A percentile compares a stretch with the other conserved stretches of the same genome.
Conservation (phyloP, 2,329 filamentous ascomycete species). For the Stylonectria norvegica region DNA sequence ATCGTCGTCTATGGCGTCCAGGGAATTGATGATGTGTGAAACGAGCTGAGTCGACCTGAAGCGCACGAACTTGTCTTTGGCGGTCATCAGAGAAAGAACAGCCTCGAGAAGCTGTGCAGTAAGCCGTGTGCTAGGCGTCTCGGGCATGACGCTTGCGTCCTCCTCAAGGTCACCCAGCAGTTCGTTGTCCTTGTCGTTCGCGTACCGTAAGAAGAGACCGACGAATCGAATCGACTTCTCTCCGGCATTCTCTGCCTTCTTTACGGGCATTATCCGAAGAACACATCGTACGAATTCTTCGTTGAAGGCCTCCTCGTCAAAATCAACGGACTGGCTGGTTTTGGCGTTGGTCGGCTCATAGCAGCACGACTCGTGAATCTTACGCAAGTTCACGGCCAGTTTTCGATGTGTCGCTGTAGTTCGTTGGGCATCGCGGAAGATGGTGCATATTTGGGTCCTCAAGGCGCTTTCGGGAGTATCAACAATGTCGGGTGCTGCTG, state of each 20-base stretch:
- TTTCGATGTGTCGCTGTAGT: conserved; percentile 90
- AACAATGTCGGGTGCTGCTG: conserved; percentile 66
- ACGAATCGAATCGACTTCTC: conserved; percentile 84
- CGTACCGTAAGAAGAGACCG: conserved; percentile 77
- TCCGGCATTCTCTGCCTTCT: conserved; percentile 86
- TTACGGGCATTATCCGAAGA: conserved; percentile 76
- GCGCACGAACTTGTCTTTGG: conserved; percentile 90
- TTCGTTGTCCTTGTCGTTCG: conserved; percentile 67
- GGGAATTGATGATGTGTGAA: conserved; percentile 85
- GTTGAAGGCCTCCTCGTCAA: conserved; percentile 85
- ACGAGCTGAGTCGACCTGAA: conserved; percentile 88
- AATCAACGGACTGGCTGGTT: conserved; percentile 57
- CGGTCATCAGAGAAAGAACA: conserved; percentile 70
- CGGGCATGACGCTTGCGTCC: conserved; percentile 67
- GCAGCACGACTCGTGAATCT: conserved; percentile 83
- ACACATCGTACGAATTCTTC: conserved; percentile 80
- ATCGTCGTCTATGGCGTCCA: conserved; percentile 89
- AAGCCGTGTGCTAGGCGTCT: conserved; percentile 81
- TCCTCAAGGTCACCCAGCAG: conserved; percentile 62
- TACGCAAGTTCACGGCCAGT: conserved; percentile 79
- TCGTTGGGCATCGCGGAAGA: conserved; percentile 80
- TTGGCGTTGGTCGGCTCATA: conserved; percentile 57
- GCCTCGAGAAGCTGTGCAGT: conserved; percentile 70
- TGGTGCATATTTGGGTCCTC: conserved; percentile 67
- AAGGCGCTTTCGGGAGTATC: conserved; percentile 70